Conservation (phyloP, 2,329 filamentous ascomycete genomes). For the Meredithiella fracta region DNA sequence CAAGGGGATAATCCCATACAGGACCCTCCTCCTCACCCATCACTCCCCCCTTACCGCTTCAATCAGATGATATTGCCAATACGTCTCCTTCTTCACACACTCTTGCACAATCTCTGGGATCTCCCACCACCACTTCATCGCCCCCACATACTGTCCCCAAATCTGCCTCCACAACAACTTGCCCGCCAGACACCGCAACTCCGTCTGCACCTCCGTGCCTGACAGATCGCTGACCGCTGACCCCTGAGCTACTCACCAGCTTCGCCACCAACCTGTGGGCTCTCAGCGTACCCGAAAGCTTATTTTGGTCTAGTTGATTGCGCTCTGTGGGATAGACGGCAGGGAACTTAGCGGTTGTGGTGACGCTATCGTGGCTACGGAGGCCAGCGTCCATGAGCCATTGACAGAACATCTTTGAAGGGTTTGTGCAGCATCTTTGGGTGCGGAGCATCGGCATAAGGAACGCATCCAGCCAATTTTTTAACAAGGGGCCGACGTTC, state of each 20-base stretch:
- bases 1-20: too few relatives aligned
- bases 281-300: neutral
- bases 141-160: slow-evolving; percentile 38
- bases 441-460: slow-evolving; percentile 43
- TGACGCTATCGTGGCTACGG: slow-evolving; percentile 29
- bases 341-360: slow-evolving; percentile 33
- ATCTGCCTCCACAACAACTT: slow-evolving; percentile 44
- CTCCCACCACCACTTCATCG: slow-evolving; percentile 46
- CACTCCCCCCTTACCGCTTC: slow-evolving; percentile 29
- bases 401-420: slow-evolving; percentile 38
- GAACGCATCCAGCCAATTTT: slow-evolving; percentile 45
- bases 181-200: slow-evolving; percentile 36
- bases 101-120: slow-evolving; percentile 37
- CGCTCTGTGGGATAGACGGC: slow-evolving; percentile 24
- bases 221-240: neutral
- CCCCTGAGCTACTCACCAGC: neutral
- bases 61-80: slow-evolving; percentile 43
- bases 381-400: slow-evolving; percentile 43
- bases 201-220: slow-evolving; percentile 24
- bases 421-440: slow-evolving; percentile 40
- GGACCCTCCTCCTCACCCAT: neutral
- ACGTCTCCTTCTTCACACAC: slow-evolving; percentile 35
- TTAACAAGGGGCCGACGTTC: slow-evolving; percentile 40
- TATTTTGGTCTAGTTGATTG: slow-evolving; percentile 9
- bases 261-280: neutral